Evolutionary conservation across 2,329 filamentous ascomycete genomes (phyloP), one percentile per base, ranked within the genome.

Genomic region (Hypoxylon sp.): DNA sequence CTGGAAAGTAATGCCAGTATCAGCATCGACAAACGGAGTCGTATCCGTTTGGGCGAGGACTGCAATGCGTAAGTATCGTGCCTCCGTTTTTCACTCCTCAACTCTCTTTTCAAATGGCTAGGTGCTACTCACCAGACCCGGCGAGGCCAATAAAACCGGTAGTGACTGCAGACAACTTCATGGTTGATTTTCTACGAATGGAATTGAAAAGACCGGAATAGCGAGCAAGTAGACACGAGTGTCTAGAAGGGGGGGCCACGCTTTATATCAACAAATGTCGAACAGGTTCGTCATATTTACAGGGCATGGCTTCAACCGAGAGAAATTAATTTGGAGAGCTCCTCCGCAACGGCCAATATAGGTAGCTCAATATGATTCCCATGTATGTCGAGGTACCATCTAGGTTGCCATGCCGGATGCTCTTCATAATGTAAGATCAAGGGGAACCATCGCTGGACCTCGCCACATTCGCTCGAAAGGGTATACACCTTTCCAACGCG

Each of bases 1-100:
- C 24, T 81, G 77, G 61, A 81, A 83, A 18, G 77, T 81, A 57
- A 84, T 78, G 49, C 80, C 79, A 12, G 80, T 81, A 5, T 77
- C 76, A 14, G 71, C 64, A 53, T 81, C 80, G 44, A 72, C 67
- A 48, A 77, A 78, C 32, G 73, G 58, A 16, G 61, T 64, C 40
- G 78, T 77, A 60, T 81, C 78, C 28, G 75, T 58, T 62, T 79
- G 77, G n/a, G 70, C 65, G 14, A 70, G 51, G 6, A 64, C 75
- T 76, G 49, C 11, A 11, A n/a, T 4, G 44, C n/a, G 45, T 69
- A 28, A 70, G 66, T 40, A 62, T 24, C 30, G 5, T 28, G 30
- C 14, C 32, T 12, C 22, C 9, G 18, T 7, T 11, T 32, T n/a
- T n/a, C n/a, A n/a, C 48, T 30, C 14, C 22, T 16, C 32, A n/a